phyloP scores from a whole-genome alignment of 306 rosid genomes.

The Neltuma alba region DNA sequence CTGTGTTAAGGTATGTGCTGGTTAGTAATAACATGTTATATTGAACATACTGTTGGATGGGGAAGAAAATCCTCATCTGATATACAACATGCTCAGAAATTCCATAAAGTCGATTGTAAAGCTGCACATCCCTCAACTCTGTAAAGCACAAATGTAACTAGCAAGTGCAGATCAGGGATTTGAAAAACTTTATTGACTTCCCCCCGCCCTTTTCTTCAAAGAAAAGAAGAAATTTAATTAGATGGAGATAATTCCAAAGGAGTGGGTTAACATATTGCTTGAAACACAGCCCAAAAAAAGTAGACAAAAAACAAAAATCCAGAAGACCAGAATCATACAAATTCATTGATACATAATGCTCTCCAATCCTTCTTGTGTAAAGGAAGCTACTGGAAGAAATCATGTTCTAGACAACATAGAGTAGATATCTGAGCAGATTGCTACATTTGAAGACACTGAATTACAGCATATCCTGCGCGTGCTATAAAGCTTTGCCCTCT shows the following conservation, averaged over 20 bases:
- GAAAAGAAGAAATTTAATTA: background rate
- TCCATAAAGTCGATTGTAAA: background rate
- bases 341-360: background rate
- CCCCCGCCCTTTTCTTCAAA: background rate
- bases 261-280: background rate
- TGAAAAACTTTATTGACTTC: background rate
- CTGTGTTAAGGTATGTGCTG: constrained; percentile 81
- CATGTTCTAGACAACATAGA: background rate
- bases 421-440: background rate
- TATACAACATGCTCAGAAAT: background rate
- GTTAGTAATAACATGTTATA: constrained; percentile 12
- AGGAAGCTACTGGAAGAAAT: background rate
- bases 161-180: background rate
- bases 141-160: background rate
- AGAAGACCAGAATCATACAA: background rate
- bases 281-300: background rate
- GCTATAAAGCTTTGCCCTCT: background rate
- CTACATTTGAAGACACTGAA: background rate
- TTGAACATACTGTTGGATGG: constrained; percentile 18
- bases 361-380: background rate
- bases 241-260: background rate
- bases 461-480: background rate
- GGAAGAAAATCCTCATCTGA: background rate
- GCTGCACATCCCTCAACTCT: background rate
- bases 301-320: background rate